Base-by-base conservation (phyloP, 2,329 filamentous ascomycete genomes). In the Trichoderma atrobrunneum region DNA sequence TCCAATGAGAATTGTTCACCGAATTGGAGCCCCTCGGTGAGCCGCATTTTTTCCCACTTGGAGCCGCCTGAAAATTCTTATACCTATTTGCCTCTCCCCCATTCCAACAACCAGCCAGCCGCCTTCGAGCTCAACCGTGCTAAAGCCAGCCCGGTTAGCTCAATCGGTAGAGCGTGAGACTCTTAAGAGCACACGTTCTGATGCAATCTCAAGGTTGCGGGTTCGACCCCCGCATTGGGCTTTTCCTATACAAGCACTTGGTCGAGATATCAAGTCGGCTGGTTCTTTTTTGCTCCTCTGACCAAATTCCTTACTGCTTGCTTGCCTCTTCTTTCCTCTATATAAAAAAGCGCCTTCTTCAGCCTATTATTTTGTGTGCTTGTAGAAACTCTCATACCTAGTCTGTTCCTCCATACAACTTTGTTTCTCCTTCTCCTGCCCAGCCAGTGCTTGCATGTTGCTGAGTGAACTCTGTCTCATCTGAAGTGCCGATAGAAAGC, bases 81-180 rank as follows among this genome's bases (percentile, higher is more conserved):
- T 54, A 54, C 11, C 48, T 24, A 24, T 54, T 54, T 54, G 48
- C 48, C 48, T 54, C n/a, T 24, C n/a, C 10, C 21, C n/a, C 1
- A 24, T 54, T 24, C 48, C 48, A 54, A 54, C 48, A 54, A 54
- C 48, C 21, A 54, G 48, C 48, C 48, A 51, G 48, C 48, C 48
- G 48, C 48, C 48, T 54, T 54, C 21, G 48, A 54, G 48, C 48
- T 54, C 48, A 54, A 54, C 48, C 48, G 21, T 54, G 48, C 48
- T 54, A 54, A 54, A 54, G 48, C 48, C 48, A 54, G 80, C 80
- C 80, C 78, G 79, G 80, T 80, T 81, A 81, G 80, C 80, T 81
- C 80, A 81, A 81, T 81, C 79, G 80, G 80, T 90, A 91, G 89
- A 91, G 88, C 89, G 88, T 90, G 86, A 90, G 89, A 90, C 89